Percentiles rank a stretch among this genome's conserved stretches.
These are phyloP conservation scores for Eutypella sp. DNA, from an alignment of 2,329 filamentous ascomycete species.

Conservation along the genomic window DNA sequence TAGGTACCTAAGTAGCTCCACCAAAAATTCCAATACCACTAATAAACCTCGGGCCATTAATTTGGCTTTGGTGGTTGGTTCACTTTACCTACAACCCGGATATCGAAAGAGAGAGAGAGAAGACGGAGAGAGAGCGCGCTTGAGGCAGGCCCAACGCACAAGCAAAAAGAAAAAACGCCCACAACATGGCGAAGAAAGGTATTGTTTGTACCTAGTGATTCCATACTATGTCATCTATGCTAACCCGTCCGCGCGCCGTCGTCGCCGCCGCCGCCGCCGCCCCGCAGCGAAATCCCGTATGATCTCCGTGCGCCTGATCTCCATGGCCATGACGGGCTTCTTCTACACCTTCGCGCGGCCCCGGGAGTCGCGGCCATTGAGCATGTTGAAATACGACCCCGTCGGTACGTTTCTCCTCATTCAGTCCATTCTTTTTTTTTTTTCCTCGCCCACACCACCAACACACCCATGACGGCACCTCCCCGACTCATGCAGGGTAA, in stretches of 20 bases:
- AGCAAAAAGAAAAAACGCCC: neutral
- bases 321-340: conserved; percentile 98
- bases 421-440: neutral
- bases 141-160: too few species aligned
- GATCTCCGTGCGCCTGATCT: conserved; percentile 88
- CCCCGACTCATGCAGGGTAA: neutral
- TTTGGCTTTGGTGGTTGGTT: too few species aligned
- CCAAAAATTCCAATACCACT: conserved; percentile 15
- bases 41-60: neutral
- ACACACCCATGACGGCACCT: neutral
- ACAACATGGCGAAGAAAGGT: conserved; percentile 41
- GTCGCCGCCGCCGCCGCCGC: neutral
- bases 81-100: too few species aligned
- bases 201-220: too few species aligned
- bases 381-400: conserved; percentile 98
- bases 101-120: neutral
- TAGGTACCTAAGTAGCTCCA: conserved; percentile 10
- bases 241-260: too few species aligned
- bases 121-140: neutral
- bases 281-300: conserved; percentile 78
- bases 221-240: too few species aligned
- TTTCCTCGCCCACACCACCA: neutral
- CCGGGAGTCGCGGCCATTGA: conserved; percentile 75
- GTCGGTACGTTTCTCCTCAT: conserved; percentile 60
- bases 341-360: conserved; percentile 88